Evolutionary conservation across 345 rosid genomes (phyloP).

Genomic region (Aethionema arabicum): DNA sequence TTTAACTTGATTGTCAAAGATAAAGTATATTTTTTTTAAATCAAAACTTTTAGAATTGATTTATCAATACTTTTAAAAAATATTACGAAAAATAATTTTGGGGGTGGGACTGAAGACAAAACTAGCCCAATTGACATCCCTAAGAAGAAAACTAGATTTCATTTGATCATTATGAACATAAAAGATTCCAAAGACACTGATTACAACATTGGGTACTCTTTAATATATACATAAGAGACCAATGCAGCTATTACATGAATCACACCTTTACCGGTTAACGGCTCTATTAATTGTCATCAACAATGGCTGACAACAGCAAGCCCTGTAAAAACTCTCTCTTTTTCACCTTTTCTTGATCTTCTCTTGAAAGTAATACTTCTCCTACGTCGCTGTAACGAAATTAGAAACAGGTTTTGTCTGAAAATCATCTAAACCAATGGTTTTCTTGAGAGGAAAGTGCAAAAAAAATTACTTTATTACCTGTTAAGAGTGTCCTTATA

Average conservation of each 20-base stretch:
- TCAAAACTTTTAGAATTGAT: too few species aligned
- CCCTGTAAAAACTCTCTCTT: constrained; percentile 55
- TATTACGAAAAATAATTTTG: too few species aligned
- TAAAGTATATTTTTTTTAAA: too few species aligned
- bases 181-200: constrained; percentile 4
- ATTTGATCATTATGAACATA: constrained; percentile 30
- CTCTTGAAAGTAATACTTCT: constrained; percentile 34
- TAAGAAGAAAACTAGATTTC: constrained; percentile 9
- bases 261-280: constrained; percentile 23
- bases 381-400: constrained; percentile 33
- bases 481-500: constrained; percentile 43
- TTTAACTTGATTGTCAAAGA: too few species aligned
- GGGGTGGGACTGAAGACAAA: too few species aligned
- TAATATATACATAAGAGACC: constrained; percentile 26
- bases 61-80: too few species aligned
- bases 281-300: constrained; percentile 35
- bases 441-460: background rate
- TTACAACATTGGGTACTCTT: constrained; percentile 23
- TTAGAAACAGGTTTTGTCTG: background rate
- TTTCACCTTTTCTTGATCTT: constrained; percentile 54
- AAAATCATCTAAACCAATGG: background rate
- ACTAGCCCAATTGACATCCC: too few species aligned
- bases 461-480: constrained; percentile 33
- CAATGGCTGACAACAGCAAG: constrained; percentile 51
- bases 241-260: constrained; percentile 20